A percentile compares a stretch with the other conserved stretches of the same genome.
phyloP scores from a whole-genome alignment of 805 yeast species.

The Candida berthetii region DNA sequence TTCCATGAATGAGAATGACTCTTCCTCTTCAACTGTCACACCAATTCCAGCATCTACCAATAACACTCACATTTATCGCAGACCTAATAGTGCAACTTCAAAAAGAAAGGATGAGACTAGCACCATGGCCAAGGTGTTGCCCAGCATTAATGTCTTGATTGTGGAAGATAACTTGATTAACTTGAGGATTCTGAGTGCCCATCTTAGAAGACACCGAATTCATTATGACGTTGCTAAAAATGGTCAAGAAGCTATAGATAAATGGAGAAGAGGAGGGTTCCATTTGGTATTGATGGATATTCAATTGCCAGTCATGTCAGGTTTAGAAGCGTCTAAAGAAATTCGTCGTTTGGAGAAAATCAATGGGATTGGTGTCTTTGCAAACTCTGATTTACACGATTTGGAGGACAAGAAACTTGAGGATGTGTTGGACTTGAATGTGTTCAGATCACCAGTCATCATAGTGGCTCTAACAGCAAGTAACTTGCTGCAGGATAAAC shows the following conservation, averaged over 20 bases:
- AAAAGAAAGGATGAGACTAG: constrained; percentile 11
- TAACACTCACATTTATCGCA: not conserved
- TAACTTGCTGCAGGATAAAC: constrained; percentile 75
- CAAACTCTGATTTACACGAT: constrained; percentile 17
- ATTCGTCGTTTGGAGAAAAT: constrained; percentile 78
- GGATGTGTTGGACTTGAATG: constrained; percentile 51
- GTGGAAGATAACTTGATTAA: constrained; percentile 97
- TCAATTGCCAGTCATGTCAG: constrained; percentile 93
- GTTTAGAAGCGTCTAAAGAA: constrained; percentile 90
- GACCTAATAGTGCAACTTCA: not conserved
- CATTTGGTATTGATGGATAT: constrained; percentile 96
- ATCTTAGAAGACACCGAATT: constrained; percentile 78
- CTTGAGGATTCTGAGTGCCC: constrained; percentile 86
- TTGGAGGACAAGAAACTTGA: constrained; percentile 24
- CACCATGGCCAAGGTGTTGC: constrained; percentile 58
- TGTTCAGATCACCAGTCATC: constrained; percentile 92
- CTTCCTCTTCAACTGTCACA: not conserved
- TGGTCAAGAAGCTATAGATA: constrained; percentile 92
- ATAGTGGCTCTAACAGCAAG: constrained; percentile 96
- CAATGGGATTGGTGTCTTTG: constrained; percentile 61
- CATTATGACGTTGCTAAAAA: constrained; percentile 83
- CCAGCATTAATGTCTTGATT: constrained; percentile 83
- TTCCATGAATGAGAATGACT: not conserved
- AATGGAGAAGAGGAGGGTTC: constrained; percentile 92
- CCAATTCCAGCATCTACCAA: not conserved